Evolutionary conservation across 805 yeast species (phyloP), one percentile per base, ranked within the genome.

Genomic region (Lipomyces mesembrius): DNA sequence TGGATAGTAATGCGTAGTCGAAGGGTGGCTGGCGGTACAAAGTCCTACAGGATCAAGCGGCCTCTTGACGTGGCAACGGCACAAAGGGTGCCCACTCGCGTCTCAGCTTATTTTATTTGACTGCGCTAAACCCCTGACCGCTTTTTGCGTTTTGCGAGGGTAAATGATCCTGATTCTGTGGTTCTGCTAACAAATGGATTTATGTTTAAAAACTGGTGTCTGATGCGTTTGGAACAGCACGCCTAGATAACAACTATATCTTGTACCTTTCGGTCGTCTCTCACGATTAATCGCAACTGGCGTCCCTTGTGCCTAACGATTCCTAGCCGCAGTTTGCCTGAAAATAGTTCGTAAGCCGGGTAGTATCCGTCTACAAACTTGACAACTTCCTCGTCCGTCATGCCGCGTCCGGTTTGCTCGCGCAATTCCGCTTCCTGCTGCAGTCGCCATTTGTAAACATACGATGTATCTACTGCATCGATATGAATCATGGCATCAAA

Each of bases 271-370:
- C 68, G 49, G 14, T 65, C 54, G 34, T 34, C 35, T 14, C 29
- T 22, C 17, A 65, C 68, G 12, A 57, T 54, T 22, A 65, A 29
- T n/a, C 70, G 32, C 39, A 69, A 37, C 57, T 67, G 67, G 8
- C 59, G 29, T 6, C 83, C 84, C 4, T 72, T 61, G 1, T 73
- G 64, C 1, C 74, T 70, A n/a, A 70, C n/a, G 8, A 60, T 59
- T 5, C 68, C 72, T 17, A 20, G 12, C 27, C 74, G 60, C 11
- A 87, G 77, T 0, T 79, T 75, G 12, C 79, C 78, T 73, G 85
- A 88, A 76, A 90, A 95, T 25, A 93, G 74, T 68, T 85, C 84
- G 73, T 94, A 94, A 49, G 89, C 85, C 0, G 97, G 97, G 92
- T 90, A 89, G 77, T 94, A 94, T 67, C 97, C 83, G 67, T 88